These are phyloP conservation scores for Candida anglica DNA, from an alignment of 805 yeast species.

Conservation along the genomic window DNA sequence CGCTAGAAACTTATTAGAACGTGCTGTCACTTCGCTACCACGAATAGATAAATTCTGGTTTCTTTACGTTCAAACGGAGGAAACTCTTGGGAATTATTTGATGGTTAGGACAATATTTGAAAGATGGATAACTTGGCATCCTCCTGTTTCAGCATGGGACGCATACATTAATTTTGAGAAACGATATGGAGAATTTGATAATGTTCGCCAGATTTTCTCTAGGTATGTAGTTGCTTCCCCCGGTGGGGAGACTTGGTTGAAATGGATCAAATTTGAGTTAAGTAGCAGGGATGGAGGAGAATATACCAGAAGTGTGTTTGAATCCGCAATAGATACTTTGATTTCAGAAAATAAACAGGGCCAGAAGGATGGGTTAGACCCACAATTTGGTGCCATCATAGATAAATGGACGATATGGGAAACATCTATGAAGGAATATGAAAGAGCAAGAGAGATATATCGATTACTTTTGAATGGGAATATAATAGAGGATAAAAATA, in stretches of 20 bases:
- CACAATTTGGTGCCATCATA: slow-evolving; percentile 31
- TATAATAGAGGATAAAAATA: slow-evolving; percentile 5
- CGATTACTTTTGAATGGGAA: slow-evolving; percentile 36
- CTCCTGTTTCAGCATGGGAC: slow-evolving; percentile 64
- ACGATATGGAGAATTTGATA: slow-evolving; percentile 53
- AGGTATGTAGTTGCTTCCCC: slow-evolving; percentile 55
- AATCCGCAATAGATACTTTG: slow-evolving; percentile 59
- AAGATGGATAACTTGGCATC: slow-evolving; percentile 81
- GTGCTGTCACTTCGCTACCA: slow-evolving; percentile 74
- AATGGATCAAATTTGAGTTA: slow-evolving; percentile 73
- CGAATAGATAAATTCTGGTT: slow-evolving; percentile 85
- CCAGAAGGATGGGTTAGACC: slow-evolving; percentile 12
- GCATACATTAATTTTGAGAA: slow-evolving; percentile 70
- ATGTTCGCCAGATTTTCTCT: slow-evolving; percentile 56
- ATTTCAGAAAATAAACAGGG: slow-evolving; percentile 11
- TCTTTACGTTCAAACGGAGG: slow-evolving; percentile 77
- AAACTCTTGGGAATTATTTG: slow-evolving; percentile 58
- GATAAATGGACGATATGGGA: slow-evolving; percentile 73
- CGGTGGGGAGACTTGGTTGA: slow-evolving; percentile 56
- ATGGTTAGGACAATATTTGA: slow-evolving; percentile 66
- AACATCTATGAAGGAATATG: slow-evolving; percentile 51
- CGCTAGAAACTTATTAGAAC: slow-evolving; percentile 78
- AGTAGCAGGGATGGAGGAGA: slow-evolving; percentile 14
- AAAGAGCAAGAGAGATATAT: slow-evolving; percentile 59
- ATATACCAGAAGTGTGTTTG: slow-evolving; percentile 59